These are phyloP conservation scores for Tetracladium setigerum DNA, from an alignment of 495 filamentous ascomycete species.

Conservation along the genomic window DNA sequence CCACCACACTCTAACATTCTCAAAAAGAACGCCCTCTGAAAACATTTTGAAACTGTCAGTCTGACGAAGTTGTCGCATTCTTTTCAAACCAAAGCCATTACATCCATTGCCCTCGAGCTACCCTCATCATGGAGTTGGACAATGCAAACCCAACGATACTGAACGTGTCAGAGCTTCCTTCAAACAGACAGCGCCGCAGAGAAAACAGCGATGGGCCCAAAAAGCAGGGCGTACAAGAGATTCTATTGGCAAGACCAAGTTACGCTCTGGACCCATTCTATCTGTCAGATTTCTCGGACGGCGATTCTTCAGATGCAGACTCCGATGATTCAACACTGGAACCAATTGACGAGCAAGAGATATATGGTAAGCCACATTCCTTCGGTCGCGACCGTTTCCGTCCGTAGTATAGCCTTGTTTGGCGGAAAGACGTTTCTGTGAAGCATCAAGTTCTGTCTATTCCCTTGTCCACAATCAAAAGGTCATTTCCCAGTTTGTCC, in stretches of 20 bases:
- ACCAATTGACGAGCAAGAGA: slow-evolving; percentile 91
- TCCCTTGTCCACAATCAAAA: slow-evolving; percentile 2
- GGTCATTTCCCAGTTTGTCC: slow-evolving; percentile 6
- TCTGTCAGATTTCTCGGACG: slow-evolving; percentile 17
- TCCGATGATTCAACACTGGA: slow-evolving; percentile 60
- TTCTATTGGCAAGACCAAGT: slow-evolving; percentile 13
- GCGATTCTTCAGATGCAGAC: slow-evolving; percentile 24
- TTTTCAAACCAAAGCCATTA: too few relatives aligned
- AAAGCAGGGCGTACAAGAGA: slow-evolving; percentile 4
- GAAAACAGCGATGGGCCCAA: slow-evolving; percentile 21
- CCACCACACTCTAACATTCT: too few relatives aligned
- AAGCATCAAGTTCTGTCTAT: neutral
- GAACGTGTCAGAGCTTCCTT: slow-evolving; percentile 85
- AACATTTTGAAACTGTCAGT: too few relatives aligned
- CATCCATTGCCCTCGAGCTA: neutral
- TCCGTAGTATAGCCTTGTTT: too few relatives aligned
- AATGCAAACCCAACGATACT: slow-evolving; percentile 96
- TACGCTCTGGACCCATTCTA: slow-evolving; percentile 18
- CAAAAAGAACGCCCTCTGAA: too few relatives aligned
- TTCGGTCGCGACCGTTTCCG: too few relatives aligned
- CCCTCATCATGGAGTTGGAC: slow-evolving; percentile 37
- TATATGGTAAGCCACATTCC: slow-evolving; percentile 63
- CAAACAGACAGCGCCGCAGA: slow-evolving; percentile 39
- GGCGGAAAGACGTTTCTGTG: neutral
- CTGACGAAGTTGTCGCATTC: too few relatives aligned